These are phyloP conservation scores for Clavispora fructus DNA, from an alignment of 805 yeast genomes.

Conservation along the genomic window DNA sequence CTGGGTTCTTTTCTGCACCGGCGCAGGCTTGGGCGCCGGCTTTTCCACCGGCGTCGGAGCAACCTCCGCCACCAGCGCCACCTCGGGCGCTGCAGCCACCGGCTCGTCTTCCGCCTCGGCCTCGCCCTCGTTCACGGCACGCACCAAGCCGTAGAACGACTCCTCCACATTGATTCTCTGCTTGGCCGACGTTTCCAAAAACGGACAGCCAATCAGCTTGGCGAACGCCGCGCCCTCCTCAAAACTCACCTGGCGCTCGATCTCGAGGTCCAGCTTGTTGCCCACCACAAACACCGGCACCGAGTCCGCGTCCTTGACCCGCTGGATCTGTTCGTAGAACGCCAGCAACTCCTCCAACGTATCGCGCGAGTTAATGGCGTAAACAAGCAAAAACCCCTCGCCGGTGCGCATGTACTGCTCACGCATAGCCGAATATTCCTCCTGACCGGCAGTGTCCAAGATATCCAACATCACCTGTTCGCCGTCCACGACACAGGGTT, in stretches of 20 bases:
- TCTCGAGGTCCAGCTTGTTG: conserved; percentile 70
- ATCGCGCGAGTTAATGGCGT: conserved; percentile 77
- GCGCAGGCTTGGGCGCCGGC: conserved; percentile 2
- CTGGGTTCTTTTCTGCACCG: conserved; percentile 3
- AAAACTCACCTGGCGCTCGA: conserved; percentile 65
- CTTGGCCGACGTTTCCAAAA: conserved; percentile 91
- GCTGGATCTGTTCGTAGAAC: conserved; percentile 69
- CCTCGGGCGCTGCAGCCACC: conserved; percentile 1
- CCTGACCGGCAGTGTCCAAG: conserved; percentile 97
- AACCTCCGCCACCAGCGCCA: neutral
- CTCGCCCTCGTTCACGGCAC: conserved; percentile 40
- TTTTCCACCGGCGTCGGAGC: conserved; percentile 9
- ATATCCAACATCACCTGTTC: conserved; percentile 65
- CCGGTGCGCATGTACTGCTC: conserved; percentile 97
- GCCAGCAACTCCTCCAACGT: conserved; percentile 81
- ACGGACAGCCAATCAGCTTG: conserved; percentile 59
- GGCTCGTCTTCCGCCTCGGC: conserved; percentile 3
- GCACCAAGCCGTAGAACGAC: conserved; percentile 66
- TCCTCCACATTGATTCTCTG: conserved; percentile 86
- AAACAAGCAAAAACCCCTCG: conserved; percentile 87
- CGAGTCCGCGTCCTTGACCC: conserved; percentile 68
- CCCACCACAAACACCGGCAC: conserved; percentile 83
- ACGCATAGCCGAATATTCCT: conserved; percentile 79
- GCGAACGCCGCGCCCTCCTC: conserved; percentile 65
- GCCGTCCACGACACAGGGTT: conserved; percentile 78